Conservation (phyloP, 2,329 filamentous ascomycete species). For the Coleophoma cylindrospora region DNA sequence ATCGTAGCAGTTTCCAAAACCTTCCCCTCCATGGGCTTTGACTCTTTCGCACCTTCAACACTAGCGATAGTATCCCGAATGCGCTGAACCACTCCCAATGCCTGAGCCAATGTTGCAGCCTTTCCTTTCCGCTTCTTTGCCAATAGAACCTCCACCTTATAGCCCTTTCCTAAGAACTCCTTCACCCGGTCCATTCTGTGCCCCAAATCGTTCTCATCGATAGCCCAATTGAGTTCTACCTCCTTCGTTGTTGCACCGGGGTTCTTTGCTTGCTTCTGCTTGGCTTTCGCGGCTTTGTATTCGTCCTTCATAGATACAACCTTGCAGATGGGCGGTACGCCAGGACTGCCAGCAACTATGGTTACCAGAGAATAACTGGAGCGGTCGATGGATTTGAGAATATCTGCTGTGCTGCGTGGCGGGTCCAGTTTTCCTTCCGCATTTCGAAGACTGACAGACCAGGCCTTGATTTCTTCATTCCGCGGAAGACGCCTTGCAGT, state of each 20-base stretch:
- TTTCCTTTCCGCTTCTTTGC: constrained; percentile 61
- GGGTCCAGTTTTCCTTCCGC: constrained; percentile 26
- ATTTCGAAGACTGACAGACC: constrained; percentile 38
- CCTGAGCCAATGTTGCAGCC: constrained; percentile 56
- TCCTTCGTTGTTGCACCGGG: constrained; percentile 54
- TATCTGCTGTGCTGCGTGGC: constrained; percentile 23
- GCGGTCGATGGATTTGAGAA: constrained; percentile 41
- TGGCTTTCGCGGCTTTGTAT: constrained; percentile 35
- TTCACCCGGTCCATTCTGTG: constrained; percentile 63
- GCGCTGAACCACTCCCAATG: constrained; percentile 47
- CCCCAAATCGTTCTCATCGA: constrained; percentile 68
- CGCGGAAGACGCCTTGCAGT: constrained; percentile 28
- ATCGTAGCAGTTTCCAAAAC: constrained; percentile 38
- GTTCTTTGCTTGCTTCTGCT: constrained; percentile 39
- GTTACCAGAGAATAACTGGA: constrained; percentile 45
- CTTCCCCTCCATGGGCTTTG: constrained; percentile 38
- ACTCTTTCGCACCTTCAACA: constrained; percentile 35
- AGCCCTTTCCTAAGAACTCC: constrained; percentile 68
- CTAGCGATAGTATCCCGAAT: constrained; percentile 35
- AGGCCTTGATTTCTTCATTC: constrained; percentile 42
- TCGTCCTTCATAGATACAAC: constrained; percentile 56
- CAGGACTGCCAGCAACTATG: constrained; percentile 30
- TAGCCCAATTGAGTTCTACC: constrained; percentile 88
- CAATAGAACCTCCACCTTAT: constrained; percentile 69
- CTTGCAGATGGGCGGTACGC: constrained; percentile 59